Evolutionary conservation across 1,284 basidiomycete genomes (phyloP).

Genomic region (Apiotrichum laibachii): DNA sequence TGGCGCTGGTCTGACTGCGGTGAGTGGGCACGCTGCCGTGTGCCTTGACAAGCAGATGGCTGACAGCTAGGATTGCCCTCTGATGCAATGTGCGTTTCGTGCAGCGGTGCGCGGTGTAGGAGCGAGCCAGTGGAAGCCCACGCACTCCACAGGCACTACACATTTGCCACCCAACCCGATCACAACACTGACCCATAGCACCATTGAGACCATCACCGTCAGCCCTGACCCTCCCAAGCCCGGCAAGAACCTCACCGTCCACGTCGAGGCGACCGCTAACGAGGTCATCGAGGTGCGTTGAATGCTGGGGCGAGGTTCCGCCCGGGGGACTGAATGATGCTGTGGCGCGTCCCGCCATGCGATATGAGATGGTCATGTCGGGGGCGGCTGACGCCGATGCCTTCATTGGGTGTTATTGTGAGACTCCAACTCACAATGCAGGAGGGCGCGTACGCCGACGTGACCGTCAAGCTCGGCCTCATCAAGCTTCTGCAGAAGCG

Average conservation of each 20-base stretch:
- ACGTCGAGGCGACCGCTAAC: slow-evolving; percentile 62
- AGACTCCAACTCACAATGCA: slow-evolving; percentile 39
- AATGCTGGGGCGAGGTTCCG: neutral
- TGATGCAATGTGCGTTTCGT: slow-evolving; percentile 44
- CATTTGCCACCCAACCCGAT: slow-evolving; percentile 5
- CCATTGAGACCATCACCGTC: slow-evolving; percentile 64
- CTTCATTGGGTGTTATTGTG: no score
- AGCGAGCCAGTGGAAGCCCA: no score
- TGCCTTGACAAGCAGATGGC: neutral
- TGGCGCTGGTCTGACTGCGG: slow-evolving; percentile 52
- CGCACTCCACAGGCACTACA: no score
- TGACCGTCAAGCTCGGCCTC: slow-evolving; percentile 80
- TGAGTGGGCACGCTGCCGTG: slow-evolving; percentile 22
- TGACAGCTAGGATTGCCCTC: slow-evolving; percentile 40
- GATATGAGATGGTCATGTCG: no score
- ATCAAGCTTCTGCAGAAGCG: slow-evolving; percentile 76
- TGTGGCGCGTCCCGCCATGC: no score
- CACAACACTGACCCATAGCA: slow-evolving; percentile 27
- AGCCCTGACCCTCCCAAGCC: slow-evolving; percentile 78
- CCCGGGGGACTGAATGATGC: no score
- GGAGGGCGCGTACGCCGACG: slow-evolving; percentile 88
- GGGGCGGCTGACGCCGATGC: no score
- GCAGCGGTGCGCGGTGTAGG: neutral
- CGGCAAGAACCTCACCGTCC: slow-evolving; percentile 77
- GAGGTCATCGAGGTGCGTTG: slow-evolving; percentile 65